phyloP scores from a whole-genome alignment of 768 basidiomycete species.

The Auriculariales sp. region DNA sequence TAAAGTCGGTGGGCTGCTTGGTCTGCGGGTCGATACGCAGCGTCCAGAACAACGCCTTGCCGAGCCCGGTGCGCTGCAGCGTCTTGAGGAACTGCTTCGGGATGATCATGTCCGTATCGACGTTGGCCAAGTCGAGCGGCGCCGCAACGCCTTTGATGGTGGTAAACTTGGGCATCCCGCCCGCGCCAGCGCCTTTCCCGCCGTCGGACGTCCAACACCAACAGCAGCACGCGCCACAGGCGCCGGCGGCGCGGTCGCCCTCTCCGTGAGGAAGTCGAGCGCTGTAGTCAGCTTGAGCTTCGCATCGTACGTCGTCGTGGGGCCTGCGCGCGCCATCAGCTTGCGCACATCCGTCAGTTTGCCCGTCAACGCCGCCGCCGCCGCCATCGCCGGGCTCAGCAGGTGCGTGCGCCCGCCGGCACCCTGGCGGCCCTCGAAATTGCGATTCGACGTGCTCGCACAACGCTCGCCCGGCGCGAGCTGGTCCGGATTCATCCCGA shows the following conservation, averaged over 20 bases:
- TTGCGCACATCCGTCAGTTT: conserved; percentile 76
- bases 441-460: conserved; percentile 91
- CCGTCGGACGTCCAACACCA: neutral
- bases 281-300: conserved; percentile 54
- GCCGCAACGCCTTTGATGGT: conserved; percentile 62
- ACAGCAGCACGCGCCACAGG: conserved; percentile 28
- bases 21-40: conserved; percentile 65
- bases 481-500: conserved; percentile 93
- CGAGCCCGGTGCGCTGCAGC: conserved; percentile 76
- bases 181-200: conserved; percentile 2
- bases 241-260: conserved; percentile 21
- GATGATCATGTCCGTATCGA: conserved; percentile 91
- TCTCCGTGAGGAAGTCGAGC: conserved; percentile 63
- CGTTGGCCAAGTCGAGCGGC: conserved; percentile 68
- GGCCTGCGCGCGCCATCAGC: conserved; percentile 34
- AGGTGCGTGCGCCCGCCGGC: conserved; percentile 83
- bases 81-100: conserved; percentile 92
- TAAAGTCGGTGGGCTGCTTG: conserved; percentile 68
- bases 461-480: conserved; percentile 62
- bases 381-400: conserved; percentile 84
- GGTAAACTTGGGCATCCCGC: conserved; percentile 44
- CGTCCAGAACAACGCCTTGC: conserved; percentile 70
- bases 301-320: conserved; percentile 32
- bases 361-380: conserved; percentile 78
- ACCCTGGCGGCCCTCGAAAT: conserved; percentile 42